A percentile compares a stretch with the other conserved stretches of the same genome.
These are phyloP conservation scores for Pseudotulostoma volvatum DNA, from an alignment of 495 filamentous ascomycete genomes.

Conservation along the genomic window DNA sequence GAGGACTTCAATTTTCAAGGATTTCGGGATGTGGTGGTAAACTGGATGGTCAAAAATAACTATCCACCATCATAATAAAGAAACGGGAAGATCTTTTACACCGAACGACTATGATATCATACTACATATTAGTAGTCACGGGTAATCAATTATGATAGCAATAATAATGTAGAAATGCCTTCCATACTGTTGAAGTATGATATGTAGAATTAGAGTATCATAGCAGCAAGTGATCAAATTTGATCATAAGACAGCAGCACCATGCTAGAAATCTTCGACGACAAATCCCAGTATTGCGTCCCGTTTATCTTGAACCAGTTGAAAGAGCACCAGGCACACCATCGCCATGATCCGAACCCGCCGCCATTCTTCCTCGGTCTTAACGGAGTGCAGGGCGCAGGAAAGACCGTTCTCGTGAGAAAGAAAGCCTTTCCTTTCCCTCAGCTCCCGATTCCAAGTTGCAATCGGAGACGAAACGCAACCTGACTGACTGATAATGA, in stretches of 20 bases:
- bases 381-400: conserved; percentile 65
- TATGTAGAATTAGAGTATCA: neutral
- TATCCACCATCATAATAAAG: too few relatives aligned
- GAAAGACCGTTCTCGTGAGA: conserved; percentile 76
- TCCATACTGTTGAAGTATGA: neutral
- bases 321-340: conserved; percentile 27
- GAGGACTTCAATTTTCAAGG: too few relatives aligned
- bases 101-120: too few relatives aligned
- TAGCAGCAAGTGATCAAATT: too few relatives aligned
- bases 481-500: too few relatives aligned
- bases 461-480: too few relatives aligned
- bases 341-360: conserved; percentile 20
- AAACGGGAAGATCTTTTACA: too few relatives aligned
- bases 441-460: neutral
- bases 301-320: conserved; percentile 65
- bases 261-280: conserved; percentile 51
- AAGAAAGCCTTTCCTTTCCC: neutral
- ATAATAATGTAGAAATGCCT: neutral
- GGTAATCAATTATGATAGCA: too few relatives aligned
- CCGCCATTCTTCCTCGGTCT: conserved; percentile 45
- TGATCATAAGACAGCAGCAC: neutral
- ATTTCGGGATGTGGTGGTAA: too few relatives aligned
- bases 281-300: conserved; percentile 76
- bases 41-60: too few relatives aligned
- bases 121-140: too few relatives aligned